These are phyloP conservation scores for Magnolia changhungtana DNA, from an alignment of 164 flowering plant species.

Conservation along the genomic window DNA sequence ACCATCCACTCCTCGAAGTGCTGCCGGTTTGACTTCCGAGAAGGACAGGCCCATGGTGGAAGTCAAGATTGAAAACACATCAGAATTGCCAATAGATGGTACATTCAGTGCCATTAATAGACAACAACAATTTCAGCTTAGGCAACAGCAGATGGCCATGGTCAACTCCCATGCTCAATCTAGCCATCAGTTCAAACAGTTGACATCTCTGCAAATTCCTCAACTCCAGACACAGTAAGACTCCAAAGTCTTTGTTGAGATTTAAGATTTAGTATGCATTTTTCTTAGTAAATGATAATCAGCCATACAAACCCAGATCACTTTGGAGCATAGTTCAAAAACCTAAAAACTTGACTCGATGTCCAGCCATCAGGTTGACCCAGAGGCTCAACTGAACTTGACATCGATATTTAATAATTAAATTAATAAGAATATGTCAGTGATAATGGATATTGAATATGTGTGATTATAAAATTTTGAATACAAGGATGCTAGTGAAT, in stretches of 20 bases:
- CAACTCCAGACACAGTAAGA: conserved; percentile 74
- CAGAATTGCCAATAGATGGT: conserved; percentile 62
- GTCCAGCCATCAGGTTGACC: no score
- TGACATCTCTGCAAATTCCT: conserved; percentile 63
- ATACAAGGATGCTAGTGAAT: no score
- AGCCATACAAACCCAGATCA: background rate
- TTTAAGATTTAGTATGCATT: background rate
- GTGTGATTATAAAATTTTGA: no score
- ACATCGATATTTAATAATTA: no score
- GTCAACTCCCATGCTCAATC: conserved; percentile 51
- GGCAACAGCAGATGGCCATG: conserved; percentile 68
- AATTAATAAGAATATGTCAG: no score
- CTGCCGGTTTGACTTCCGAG: conserved; percentile 47
- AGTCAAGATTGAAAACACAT: conserved; percentile 71
- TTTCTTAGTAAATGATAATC: no score
- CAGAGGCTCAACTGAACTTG: no score
- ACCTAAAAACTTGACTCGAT: no score
- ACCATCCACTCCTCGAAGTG: conserved; percentile 41
- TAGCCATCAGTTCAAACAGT: conserved; percentile 58
- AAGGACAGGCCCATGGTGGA: conserved; percentile 64
- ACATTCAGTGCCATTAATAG: conserved; percentile 40
- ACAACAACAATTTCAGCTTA: conserved; percentile 56
- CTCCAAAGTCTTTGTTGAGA: background rate
- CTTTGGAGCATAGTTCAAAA: no score
- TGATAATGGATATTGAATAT: no score